Percentiles rank a stretch among this genome's conserved stretches.
Conservation (phyloP, 2,329 filamentous ascomycete genomes). For the Botrytis tulipae region DNA sequence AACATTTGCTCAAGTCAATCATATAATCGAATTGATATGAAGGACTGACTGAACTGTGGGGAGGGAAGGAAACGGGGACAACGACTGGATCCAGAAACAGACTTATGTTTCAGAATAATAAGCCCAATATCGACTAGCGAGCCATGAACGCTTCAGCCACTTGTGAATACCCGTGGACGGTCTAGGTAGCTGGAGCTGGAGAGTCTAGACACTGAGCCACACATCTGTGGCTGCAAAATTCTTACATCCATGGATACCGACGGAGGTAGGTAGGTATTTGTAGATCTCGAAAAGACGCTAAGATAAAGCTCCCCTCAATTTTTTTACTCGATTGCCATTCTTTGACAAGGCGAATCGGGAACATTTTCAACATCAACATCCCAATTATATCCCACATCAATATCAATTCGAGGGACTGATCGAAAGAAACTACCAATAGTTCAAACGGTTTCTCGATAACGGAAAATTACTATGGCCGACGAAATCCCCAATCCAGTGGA, state of each 20-base stretch:
- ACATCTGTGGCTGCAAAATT: too few relatives aligned
- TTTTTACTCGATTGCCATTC: slow-evolving; percentile 1
- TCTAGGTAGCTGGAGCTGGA: too few relatives aligned
- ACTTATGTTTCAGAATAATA: slow-evolving; percentile 5
- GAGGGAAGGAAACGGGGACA: background rate
- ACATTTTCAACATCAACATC: background rate
- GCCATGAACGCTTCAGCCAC: background rate
- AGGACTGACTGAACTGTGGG: background rate
- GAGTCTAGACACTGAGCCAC: background rate
- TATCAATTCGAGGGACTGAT: background rate
- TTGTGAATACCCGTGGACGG: background rate
- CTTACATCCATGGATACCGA: too few relatives aligned
- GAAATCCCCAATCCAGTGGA: slow-evolving; percentile 27
- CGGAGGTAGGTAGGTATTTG: background rate
- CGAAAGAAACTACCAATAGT: background rate
- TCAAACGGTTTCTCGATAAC: background rate
- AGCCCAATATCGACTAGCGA: background rate
- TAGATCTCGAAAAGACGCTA: slow-evolving; percentile 25
- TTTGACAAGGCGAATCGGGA: background rate
- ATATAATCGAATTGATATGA: background rate
- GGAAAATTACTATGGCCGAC: slow-evolving; percentile 27
- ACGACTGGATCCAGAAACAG: slow-evolving; percentile 10
- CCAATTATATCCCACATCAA: background rate
- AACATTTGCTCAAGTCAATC: too few relatives aligned
- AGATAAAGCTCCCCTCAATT: slow-evolving; percentile 31